These are phyloP conservation scores for Mucor ambiguus DNA, from an alignment of 371 early-diverging fungal species.

Conservation along the genomic window DNA sequence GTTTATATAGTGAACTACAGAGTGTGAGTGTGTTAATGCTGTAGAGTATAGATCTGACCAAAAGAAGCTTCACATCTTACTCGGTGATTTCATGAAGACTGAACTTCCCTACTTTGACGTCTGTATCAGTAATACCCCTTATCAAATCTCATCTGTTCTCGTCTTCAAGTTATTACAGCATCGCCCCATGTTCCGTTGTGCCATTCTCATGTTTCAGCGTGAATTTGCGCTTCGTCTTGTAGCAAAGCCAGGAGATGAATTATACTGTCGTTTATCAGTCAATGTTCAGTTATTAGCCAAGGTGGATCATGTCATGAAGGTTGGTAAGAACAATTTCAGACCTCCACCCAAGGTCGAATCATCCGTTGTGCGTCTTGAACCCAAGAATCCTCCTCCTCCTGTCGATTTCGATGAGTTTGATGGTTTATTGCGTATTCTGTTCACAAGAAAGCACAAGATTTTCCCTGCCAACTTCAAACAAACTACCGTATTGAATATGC, in stretches of 20 bases:
- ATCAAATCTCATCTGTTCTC: slow-evolving; percentile 98
- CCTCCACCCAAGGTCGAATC: slow-evolving; percentile 99
- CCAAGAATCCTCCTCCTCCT: slow-evolving; percentile 91
- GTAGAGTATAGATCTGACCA: slow-evolving; percentile 65
- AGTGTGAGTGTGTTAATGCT: neutral
- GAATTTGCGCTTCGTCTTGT: slow-evolving; percentile 99
- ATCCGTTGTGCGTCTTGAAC: slow-evolving; percentile 95
- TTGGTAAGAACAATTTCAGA: slow-evolving; percentile 97
- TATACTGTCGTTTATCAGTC: slow-evolving; percentile 97
- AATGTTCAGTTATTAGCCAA: slow-evolving; percentile 98
- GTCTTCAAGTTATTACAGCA: slow-evolving; percentile 97
- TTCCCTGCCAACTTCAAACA: slow-evolving; percentile 93
- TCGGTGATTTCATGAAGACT: slow-evolving; percentile 98
- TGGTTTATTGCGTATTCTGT: slow-evolving; percentile 94
- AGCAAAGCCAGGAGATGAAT: slow-evolving; percentile 93
- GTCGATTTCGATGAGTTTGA: slow-evolving; percentile 98
- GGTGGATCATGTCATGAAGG: slow-evolving; percentile 98
- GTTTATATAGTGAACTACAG: neutral
- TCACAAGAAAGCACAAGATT: slow-evolving; percentile 96
- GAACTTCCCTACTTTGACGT: slow-evolving; percentile 99
- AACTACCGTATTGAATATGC: slow-evolving; percentile 80
- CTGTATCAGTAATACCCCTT: slow-evolving; percentile 99
- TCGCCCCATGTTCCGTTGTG: slow-evolving; percentile 90
- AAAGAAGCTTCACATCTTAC: slow-evolving; percentile 92
- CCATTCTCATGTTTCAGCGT: slow-evolving; percentile 99